Evolutionary conservation across 2,329 filamentous ascomycete genomes (phyloP).

Genomic region (Penicillium sclerotigenum): DNA sequence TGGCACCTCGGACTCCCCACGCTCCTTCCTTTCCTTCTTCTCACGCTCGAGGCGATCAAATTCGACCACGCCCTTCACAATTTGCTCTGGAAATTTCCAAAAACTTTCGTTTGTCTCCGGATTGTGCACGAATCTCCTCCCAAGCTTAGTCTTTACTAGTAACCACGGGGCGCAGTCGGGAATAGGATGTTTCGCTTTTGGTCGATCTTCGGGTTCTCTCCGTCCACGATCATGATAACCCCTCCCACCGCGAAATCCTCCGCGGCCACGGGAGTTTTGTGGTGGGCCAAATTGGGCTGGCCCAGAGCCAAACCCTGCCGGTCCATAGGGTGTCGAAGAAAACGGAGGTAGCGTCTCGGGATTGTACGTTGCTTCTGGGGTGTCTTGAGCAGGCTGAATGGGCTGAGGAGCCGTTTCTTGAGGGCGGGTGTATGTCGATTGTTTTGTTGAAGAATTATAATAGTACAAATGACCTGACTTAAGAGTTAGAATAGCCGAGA

Average conservation of each 20-base stretch:
- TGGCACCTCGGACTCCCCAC: conserved; percentile 24
- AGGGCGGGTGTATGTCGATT: conserved; percentile 85
- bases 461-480: conserved; percentile 74
- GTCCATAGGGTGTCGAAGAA: conserved; percentile 38
- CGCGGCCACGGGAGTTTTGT: conserved; percentile 43
- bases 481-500: conserved; percentile 18
- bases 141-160: conserved; percentile 87
- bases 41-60: conserved; percentile 71
- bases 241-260: conserved; percentile 50
- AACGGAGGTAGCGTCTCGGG: conserved; percentile 37
- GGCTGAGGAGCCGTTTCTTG: conserved; percentile 33
- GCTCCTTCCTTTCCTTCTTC: conserved; percentile 57
- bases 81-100: conserved; percentile 88
- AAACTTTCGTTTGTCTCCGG: conserved; percentile 80
- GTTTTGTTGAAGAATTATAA: conserved; percentile 76
- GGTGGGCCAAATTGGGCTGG: conserved; percentile 14
- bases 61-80: conserved; percentile 69
- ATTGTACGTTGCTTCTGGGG: conserved; percentile 35
- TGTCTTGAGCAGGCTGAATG: conserved; percentile 43
- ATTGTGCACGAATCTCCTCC: conserved; percentile 87
- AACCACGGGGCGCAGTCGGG: conserved; percentile 84
- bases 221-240: conserved; percentile 59
- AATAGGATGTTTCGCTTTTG: conserved; percentile 73
- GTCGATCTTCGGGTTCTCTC: conserved; percentile 72
- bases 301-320: conserved; percentile 19